Evolutionary conservation across 805 yeast genomes (phyloP).

Genomic region (Lachancea cidri): DNA sequence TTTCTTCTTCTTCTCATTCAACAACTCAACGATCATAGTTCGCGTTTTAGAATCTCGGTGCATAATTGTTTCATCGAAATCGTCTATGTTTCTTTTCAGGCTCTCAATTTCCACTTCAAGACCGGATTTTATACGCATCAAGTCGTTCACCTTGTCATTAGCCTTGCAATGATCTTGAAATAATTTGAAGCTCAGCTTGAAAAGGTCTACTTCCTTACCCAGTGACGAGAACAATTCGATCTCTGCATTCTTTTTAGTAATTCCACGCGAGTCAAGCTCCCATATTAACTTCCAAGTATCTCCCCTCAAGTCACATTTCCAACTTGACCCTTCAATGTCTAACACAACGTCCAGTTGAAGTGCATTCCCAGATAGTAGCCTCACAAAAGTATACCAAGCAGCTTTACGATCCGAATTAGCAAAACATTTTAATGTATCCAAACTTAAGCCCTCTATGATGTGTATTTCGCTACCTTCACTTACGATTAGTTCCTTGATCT

Average conservation of each 20-base stretch:
- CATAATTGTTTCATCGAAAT: constrained; percentile 13
- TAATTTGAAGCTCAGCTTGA: constrained; percentile 17
- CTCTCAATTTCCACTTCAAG: constrained; percentile 6
- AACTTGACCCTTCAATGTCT: constrained; percentile 1
- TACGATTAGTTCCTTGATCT: constrained; percentile 11
- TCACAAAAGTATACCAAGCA: constrained; percentile 25
- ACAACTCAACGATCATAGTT: constrained; percentile 15
- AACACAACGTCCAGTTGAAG: constrained; percentile 9
- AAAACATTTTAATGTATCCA: constrained; percentile 13
- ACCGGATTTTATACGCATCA: background rate
- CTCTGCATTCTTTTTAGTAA: constrained; percentile 22
- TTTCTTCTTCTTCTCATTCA: constrained; percentile 26
- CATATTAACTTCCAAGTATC: constrained; percentile 17
- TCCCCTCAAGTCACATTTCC: constrained; percentile 16
- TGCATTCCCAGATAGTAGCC: constrained; percentile 16
- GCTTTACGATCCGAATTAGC: constrained; percentile 3
- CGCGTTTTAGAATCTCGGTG: constrained; percentile 23
- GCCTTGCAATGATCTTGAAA: constrained; percentile 11
- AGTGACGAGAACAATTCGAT: constrained; percentile 12
- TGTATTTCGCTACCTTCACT: constrained; percentile 27
- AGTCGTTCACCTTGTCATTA: constrained; percentile 9
- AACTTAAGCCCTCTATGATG: background rate
- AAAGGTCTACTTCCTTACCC: constrained; percentile 23
- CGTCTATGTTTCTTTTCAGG: constrained; percentile 7
- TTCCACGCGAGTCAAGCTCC: constrained; percentile 15